Evolutionary conservation across 768 basidiomycete species (phyloP).

Genomic region (Butyriboletus loyo): DNA sequence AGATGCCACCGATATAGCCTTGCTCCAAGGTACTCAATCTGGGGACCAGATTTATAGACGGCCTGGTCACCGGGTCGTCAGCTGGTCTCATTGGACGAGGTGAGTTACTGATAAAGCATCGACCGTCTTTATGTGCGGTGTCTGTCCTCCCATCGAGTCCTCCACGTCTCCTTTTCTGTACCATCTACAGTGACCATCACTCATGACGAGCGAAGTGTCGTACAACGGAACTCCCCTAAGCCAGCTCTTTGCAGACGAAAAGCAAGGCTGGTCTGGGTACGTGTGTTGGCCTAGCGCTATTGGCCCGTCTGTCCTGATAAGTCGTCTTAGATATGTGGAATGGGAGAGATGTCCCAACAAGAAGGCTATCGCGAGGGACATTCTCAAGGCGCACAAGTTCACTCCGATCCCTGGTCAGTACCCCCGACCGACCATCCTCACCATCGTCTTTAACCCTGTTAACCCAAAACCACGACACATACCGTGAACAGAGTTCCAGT

Average conservation of each 20-base stretch:
- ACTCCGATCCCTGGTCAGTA: slow-evolving; percentile 10
- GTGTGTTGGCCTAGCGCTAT: background rate
- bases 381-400: slow-evolving; percentile 12
- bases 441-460: background rate
- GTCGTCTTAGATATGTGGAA: slow-evolving; percentile 10
- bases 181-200: background rate
- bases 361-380: slow-evolving; percentile 7
- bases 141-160: background rate
- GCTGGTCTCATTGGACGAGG: background rate
- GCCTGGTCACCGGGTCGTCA: background rate
- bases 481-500: slow-evolving; percentile 41
- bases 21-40: no score
- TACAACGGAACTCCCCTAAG: background rate
- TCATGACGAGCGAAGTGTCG: slow-evolving; percentile 1
- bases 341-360: slow-evolving; percentile 15
- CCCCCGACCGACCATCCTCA: background rate
- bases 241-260: slow-evolving; percentile 13
- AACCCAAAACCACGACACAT: background rate
- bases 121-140: background rate
- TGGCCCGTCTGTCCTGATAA: background rate
- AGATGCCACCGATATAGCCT: background rate
- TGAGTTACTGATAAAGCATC: background rate
- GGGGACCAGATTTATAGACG: no score
- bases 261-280: slow-evolving; percentile 15
- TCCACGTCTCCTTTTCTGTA: background rate